phyloP scores from a whole-genome alignment of 176 grass and related monocot species.

The Musa beccarii region DNA sequence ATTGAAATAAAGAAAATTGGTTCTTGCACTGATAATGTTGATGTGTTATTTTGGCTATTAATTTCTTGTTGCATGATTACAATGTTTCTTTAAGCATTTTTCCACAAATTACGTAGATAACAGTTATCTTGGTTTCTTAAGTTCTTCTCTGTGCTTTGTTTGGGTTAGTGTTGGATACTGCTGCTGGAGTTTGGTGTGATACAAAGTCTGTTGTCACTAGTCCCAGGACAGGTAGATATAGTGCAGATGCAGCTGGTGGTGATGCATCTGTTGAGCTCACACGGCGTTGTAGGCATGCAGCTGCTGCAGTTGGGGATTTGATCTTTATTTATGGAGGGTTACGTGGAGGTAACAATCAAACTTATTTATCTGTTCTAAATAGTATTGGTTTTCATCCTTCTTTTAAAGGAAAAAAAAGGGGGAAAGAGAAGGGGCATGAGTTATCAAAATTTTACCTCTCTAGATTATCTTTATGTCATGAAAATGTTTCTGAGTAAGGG shows the following conservation, averaged over 20 bases:
- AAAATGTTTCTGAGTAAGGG: too few species aligned
- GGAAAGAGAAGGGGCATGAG: too few species aligned
- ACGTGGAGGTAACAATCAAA: slow-evolving; percentile 63
- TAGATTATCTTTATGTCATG: background rate
- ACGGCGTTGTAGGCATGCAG: slow-evolving; percentile 85
- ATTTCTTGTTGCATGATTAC: background rate
- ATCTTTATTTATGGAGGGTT: slow-evolving; percentile 98
- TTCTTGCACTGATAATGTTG: background rate
- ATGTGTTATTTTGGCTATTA: background rate
- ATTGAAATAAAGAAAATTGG: background rate
- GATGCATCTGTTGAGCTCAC: slow-evolving; percentile 86
- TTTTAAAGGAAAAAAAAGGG: too few species aligned
- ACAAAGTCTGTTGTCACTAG: slow-evolving; percentile 89
- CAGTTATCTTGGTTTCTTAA: too few species aligned
- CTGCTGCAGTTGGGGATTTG: slow-evolving; percentile 93
- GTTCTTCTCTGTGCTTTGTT: slow-evolving; percentile 4
- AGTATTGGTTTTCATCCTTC: too few species aligned
- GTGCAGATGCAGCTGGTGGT: slow-evolving; percentile 75
- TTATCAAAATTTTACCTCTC: too few species aligned
- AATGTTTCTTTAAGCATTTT: background rate
- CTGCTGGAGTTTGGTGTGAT: slow-evolving; percentile 97
- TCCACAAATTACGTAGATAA: too few species aligned
- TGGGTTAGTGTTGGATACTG: slow-evolving; percentile 83
- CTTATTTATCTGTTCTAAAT: slow-evolving; percentile 1
- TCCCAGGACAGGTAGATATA: slow-evolving; percentile 89